Percentiles rank a stretch among this genome's conserved stretches.
These are phyloP conservation scores for Flaveria trinervia DNA, from an alignment of 129 eudicot genomes.

Conservation along the genomic window DNA sequence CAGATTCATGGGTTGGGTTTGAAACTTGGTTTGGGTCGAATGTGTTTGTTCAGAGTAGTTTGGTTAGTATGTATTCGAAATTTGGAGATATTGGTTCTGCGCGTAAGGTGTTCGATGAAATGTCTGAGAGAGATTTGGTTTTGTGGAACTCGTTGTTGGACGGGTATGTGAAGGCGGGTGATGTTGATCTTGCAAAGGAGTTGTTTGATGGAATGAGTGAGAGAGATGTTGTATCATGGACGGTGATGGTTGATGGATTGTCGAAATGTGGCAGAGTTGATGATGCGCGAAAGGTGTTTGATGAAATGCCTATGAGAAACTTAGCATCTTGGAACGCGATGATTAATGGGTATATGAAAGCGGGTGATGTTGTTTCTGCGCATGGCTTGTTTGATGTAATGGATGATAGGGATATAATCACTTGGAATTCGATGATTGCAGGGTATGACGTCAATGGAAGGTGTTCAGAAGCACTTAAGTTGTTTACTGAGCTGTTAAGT, in stretches of 20 bases:
- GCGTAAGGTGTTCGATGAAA: conserved; percentile 44
- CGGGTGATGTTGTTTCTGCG: conserved; percentile 37
- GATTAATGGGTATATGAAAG: conserved; percentile 50
- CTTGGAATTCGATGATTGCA: conserved; percentile 49
- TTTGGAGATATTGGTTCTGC: conserved; percentile 39
- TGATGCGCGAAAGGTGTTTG: conserved; percentile 42
- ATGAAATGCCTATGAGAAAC: conserved; percentile 41
- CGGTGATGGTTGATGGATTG: conserved; percentile 45
- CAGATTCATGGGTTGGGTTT: conserved; percentile 51
- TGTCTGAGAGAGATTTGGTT: conserved; percentile 39
- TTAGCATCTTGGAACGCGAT: conserved; percentile 49
- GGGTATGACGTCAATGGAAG: conserved; percentile 41
- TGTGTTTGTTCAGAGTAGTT: conserved; percentile 49
- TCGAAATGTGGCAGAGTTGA: conserved; percentile 40
- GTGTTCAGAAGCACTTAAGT: conserved; percentile 34
- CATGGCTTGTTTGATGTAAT: conserved; percentile 36
- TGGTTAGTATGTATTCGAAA: conserved; percentile 54
- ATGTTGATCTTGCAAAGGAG: conserved; percentile 31
- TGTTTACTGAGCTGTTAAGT: conserved; percentile 35
- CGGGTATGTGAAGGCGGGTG: conserved; percentile 48
- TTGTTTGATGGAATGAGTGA: conserved; percentile 43
- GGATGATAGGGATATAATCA: conserved; percentile 30
- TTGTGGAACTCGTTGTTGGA: conserved; percentile 48
- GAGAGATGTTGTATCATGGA: conserved; percentile 45
- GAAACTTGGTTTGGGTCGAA: conserved; percentile 36